Conservation (phyloP, 192 early-diverging fungal genomes). For the Podila verticillata region DNA sequence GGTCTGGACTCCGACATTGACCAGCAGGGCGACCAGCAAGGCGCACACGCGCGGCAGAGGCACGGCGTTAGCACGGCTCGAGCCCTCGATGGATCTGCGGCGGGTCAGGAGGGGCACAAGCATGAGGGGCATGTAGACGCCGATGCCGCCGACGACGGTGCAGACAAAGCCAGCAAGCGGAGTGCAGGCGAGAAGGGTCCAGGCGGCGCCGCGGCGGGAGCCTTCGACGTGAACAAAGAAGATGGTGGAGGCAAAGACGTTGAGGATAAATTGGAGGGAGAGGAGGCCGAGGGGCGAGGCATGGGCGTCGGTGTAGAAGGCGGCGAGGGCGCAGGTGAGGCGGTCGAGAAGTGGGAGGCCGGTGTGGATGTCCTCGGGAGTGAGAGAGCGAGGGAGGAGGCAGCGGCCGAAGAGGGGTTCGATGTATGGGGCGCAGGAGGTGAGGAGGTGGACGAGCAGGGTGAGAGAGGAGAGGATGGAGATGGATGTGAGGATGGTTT, state of each 20-base stretch:
- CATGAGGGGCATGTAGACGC: conserved; percentile 6
- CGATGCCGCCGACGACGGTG: conserved; percentile 8
- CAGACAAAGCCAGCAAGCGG: conserved; percentile 6
- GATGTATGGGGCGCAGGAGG: neutral
- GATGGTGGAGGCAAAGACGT: neutral
- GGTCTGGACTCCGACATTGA: neutral
- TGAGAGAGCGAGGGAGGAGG: neutral
- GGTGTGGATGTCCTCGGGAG: neutral
- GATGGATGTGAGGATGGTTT: too few relatives aligned
- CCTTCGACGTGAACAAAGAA: conserved; percentile 4
- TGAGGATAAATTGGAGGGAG: neutral
- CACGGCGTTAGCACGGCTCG: neutral
- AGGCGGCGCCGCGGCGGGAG: conserved; percentile 13
- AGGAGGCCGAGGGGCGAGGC: conserved; percentile 8
- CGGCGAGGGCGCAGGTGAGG: conserved; percentile 1
- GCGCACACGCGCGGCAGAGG: conserved; percentile 10
- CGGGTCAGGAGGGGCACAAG: conserved; percentile 10
- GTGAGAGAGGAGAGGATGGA: neutral
- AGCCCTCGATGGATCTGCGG: neutral
- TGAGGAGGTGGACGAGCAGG: conserved; percentile 2
- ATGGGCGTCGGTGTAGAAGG: conserved; percentile 8
- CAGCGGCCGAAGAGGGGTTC: conserved; percentile 2
- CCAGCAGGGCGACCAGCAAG: neutral
- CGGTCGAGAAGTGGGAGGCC: conserved; percentile 5
- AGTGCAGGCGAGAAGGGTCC: conserved; percentile 6